Evolutionary conservation across 768 basidiomycete genomes (phyloP).

Genomic region (Xerocomellus intermedius): DNA sequence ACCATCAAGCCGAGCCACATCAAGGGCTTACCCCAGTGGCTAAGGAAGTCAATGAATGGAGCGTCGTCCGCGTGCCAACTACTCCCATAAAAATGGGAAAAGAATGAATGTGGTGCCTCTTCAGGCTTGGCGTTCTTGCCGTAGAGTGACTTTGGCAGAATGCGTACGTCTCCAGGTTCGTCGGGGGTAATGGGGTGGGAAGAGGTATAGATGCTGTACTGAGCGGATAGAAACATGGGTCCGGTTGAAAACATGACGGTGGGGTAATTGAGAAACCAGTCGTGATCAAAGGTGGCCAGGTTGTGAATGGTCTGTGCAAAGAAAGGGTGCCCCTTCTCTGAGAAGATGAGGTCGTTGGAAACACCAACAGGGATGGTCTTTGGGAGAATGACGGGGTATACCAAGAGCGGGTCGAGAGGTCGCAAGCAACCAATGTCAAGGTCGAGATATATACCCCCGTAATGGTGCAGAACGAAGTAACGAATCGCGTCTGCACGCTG

Average conservation of each 20-base stretch:
- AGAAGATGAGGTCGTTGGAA: slow-evolving; percentile 95
- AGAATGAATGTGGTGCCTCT: slow-evolving; percentile 90
- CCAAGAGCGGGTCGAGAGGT: slow-evolving; percentile 80
- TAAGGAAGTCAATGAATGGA: slow-evolving; percentile 93
- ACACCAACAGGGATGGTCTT: slow-evolving; percentile 97
- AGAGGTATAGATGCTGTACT: slow-evolving; percentile 84
- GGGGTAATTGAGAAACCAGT: slow-evolving; percentile 94
- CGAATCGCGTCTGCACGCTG: slow-evolving; percentile 97
- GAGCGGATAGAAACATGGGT: slow-evolving; percentile 96
- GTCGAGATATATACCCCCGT: slow-evolving; percentile 94
- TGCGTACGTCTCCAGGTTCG: slow-evolving; percentile 71
- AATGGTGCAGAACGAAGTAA: slow-evolving; percentile 95
- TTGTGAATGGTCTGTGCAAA: slow-evolving; percentile 92
- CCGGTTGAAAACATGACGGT: slow-evolving; percentile 99
- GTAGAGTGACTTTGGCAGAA: slow-evolving; percentile 95
- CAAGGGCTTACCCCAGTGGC: slow-evolving; percentile 79
- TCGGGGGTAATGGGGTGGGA: slow-evolving; percentile 56
- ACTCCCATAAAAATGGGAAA: slow-evolving; percentile 96
- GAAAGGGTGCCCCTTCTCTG: slow-evolving; percentile 82
- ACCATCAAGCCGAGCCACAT: slow-evolving; percentile 83
- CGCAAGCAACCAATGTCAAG: slow-evolving; percentile 93
- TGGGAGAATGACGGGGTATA: slow-evolving; percentile 86
- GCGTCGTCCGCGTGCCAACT: slow-evolving; percentile 99
- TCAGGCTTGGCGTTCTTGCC: slow-evolving; percentile 88
- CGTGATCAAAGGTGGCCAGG: slow-evolving; percentile 87